These are phyloP conservation scores for Mediolabrus comicus DNA, from an alignment of 108 stramenopile species.

Conservation along the genomic window DNA sequence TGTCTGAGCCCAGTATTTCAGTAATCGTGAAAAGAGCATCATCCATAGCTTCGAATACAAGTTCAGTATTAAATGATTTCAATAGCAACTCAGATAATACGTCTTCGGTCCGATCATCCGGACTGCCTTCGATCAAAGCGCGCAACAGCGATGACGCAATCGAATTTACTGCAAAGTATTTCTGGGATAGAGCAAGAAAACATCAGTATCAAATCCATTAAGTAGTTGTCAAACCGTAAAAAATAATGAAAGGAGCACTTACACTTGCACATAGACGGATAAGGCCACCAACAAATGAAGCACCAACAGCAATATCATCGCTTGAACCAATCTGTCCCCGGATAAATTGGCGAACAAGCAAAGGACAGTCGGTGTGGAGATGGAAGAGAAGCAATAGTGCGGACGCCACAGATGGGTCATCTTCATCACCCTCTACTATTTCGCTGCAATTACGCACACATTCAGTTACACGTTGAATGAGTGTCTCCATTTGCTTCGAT, in stretches of 20 bases:
- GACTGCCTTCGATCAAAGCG: constrained; percentile 36
- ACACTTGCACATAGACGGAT: constrained; percentile 30
- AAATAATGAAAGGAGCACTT: neutral
- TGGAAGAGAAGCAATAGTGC: constrained; percentile 28
- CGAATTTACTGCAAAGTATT: constrained; percentile 32
- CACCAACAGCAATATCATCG: neutral
- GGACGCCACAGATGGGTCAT: constrained; percentile 18
- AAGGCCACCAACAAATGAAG: constrained; percentile 27
- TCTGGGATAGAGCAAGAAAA: constrained; percentile 4
- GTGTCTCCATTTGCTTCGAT: constrained; percentile 12
- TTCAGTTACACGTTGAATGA: constrained; percentile 16
- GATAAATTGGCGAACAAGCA: constrained; percentile 21
- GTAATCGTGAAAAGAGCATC: constrained; percentile 12
- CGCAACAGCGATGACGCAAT: constrained; percentile 39
- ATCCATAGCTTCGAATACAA: constrained; percentile 15
- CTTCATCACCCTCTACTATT: neutral
- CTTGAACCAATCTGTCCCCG: constrained; percentile 12
- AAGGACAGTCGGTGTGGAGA: constrained; percentile 32
- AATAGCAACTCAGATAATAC: constrained; percentile 27
- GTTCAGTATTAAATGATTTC: constrained; percentile 25
- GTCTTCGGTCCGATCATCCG: constrained; percentile 29
- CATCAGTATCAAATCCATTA: neutral
- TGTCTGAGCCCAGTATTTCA: neutral
- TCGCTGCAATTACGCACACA: constrained; percentile 13
- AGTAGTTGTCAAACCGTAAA: too few species aligned